Conservation (phyloP, 1,284 basidiomycete species). For the Anthracocystis setariae region DNA sequence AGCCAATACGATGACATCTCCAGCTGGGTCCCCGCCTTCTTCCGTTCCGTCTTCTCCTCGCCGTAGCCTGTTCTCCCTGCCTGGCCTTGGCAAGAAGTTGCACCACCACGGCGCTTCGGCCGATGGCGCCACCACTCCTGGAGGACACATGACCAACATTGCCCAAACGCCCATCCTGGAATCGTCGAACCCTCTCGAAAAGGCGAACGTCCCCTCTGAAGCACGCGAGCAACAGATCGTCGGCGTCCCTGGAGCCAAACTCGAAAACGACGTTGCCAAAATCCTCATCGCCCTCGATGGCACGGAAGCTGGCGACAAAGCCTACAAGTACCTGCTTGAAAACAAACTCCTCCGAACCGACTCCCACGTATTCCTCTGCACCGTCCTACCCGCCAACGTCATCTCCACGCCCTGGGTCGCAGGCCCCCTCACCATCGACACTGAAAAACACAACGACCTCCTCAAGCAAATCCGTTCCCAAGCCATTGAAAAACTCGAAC, state of each 20-base stretch:
- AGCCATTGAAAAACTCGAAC: constrained; percentile 60
- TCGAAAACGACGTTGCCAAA: constrained; percentile 47
- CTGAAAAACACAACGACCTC: constrained; percentile 62
- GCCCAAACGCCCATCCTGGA: constrained; percentile 64
- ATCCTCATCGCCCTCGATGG: constrained; percentile 64
- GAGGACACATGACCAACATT: constrained; percentile 44
- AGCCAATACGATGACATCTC: constrained; percentile 34
- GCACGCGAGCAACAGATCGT: constrained; percentile 65
- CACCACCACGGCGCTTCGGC: constrained; percentile 17
- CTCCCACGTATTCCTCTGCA: constrained; percentile 62
- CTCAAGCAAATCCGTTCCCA: constrained; percentile 58
- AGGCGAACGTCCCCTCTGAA: constrained; percentile 53
- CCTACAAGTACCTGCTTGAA: constrained; percentile 58
- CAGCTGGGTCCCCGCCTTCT: constrained; percentile 32
- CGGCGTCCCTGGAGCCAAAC: constrained; percentile 46
- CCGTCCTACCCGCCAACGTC: constrained; percentile 62
- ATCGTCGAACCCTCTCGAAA: constrained; percentile 63
- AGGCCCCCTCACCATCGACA: constrained; percentile 62
- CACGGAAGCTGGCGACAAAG: constrained; percentile 64
- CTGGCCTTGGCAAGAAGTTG: constrained; percentile 25
- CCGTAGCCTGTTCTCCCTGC: constrained; percentile 31
- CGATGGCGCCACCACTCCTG: constrained; percentile 34
- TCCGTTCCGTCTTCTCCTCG: constrained; percentile 45
- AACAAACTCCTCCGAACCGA: constrained; percentile 49
- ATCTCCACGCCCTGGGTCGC: constrained; percentile 63